Evolutionary conservation across 352 stramenopile species (phyloP).

Genomic region (Pythium periplocum): DNA sequence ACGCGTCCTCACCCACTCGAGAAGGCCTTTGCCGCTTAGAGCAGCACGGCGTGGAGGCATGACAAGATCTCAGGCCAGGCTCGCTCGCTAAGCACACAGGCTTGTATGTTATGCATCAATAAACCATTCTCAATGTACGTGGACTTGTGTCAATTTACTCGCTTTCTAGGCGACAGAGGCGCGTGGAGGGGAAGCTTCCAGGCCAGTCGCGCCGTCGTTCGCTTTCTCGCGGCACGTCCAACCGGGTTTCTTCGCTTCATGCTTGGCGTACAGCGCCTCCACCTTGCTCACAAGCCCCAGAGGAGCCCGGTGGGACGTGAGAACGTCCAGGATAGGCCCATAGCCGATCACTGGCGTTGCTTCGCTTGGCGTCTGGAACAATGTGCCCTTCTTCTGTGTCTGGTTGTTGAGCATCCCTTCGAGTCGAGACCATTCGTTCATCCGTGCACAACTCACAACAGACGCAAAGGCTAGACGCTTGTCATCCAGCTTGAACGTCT

Average conservation of each 20-base stretch:
- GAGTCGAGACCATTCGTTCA: constrained; percentile 49
- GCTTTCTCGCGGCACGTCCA: constrained; percentile 39
- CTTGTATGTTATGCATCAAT: no score
- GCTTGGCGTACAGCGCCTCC: constrained; percentile 45
- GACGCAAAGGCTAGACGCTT: constrained; percentile 50
- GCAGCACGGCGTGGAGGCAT: neutral
- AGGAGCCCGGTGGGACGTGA: constrained; percentile 36
- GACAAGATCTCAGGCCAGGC: no score
- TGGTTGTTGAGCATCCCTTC: constrained; percentile 35
- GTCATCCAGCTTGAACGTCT: constrained; percentile 41
- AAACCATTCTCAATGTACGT: no score
- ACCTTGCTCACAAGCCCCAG: constrained; percentile 33
- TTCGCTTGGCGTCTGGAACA: constrained; percentile 21
- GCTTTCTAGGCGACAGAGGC: no score
- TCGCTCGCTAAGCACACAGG: no score
- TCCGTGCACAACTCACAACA: constrained; percentile 36
- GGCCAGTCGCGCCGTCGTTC: neutral
- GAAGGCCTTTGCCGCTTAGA: constrained; percentile 38
- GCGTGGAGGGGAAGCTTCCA: no score
- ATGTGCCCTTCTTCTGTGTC: constrained; percentile 33
- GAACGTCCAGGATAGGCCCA: constrained; percentile 67
- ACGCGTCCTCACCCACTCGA: constrained; percentile 73
- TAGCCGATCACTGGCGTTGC: constrained; percentile 47
- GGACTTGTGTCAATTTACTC: no score
- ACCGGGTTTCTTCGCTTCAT: constrained; percentile 37